phyloP scores from a whole-genome alignment of 306 rosid species.

The Gleditsia sinensis region DNA sequence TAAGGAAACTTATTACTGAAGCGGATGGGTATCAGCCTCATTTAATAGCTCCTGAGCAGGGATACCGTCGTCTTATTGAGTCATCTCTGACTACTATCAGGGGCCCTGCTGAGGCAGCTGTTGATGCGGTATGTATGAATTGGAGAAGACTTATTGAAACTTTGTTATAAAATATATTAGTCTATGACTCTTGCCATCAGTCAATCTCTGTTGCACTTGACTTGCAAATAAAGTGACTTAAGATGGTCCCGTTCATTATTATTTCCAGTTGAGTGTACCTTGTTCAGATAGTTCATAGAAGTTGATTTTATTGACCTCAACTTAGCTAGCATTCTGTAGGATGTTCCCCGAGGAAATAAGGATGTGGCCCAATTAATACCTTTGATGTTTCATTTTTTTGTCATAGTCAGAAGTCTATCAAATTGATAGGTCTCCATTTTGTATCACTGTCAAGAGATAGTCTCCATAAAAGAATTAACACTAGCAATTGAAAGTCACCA shows the following conservation, averaged over 20 bases:
- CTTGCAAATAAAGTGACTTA: background rate
- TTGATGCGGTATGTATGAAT: slow-evolving; percentile 74
- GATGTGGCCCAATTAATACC: background rate
- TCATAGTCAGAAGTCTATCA: background rate
- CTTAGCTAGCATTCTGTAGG: background rate
- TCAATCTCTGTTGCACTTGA: slow-evolving; percentile 4
- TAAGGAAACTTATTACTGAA: slow-evolving; percentile 86
- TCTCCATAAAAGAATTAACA: background rate
- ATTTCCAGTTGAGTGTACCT: background rate
- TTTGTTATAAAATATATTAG: background rate
- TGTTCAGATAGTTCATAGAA: background rate
- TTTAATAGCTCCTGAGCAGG: slow-evolving; percentile 96
- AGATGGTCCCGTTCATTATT: background rate
- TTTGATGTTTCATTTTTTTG: background rate
- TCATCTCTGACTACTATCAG: slow-evolving; percentile 76
- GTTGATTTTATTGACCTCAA: background rate
- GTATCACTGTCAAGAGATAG: background rate
- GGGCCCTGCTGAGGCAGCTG: slow-evolving; percentile 98
- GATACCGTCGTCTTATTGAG: slow-evolving; percentile 93
- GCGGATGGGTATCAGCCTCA: slow-evolving; percentile 99
- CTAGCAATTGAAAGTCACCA: background rate
- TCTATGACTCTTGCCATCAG: background rate
- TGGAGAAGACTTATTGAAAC: background rate
- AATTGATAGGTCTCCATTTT: background rate
- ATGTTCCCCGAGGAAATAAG: background rate